Percentiles rank a stretch among this genome's conserved stretches.
These are phyloP conservation scores for Larix kaempferi DNA, from an alignment of 75 land plant species.

Conservation along the genomic window DNA sequence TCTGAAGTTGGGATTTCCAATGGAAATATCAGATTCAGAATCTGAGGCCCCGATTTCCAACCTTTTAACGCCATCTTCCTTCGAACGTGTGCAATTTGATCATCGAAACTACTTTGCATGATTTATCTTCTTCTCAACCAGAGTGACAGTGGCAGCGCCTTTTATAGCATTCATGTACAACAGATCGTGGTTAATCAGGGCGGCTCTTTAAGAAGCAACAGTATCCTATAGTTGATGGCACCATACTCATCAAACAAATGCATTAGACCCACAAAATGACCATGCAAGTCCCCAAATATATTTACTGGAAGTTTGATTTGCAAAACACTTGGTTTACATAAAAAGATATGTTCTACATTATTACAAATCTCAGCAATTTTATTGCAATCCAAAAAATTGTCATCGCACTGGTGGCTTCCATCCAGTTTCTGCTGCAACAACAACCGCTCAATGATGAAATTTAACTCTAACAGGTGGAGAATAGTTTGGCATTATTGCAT, in stretches of 20 bases:
- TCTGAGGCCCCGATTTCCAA: too few relatives aligned
- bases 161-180: too few relatives aligned
- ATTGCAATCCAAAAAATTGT: constrained; percentile 48
- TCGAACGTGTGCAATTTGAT: too few relatives aligned
- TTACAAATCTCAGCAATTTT: constrained; percentile 48
- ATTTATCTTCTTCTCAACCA: too few relatives aligned
- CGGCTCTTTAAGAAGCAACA: too few relatives aligned
- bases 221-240: constrained; percentile 53
- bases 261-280: constrained; percentile 58
- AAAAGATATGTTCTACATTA: constrained; percentile 31
- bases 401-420: constrained; percentile 54
- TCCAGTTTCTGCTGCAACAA: constrained; percentile 99
- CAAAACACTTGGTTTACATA: constrained; percentile 42
- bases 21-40: too few relatives aligned
- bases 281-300: constrained; percentile 58
- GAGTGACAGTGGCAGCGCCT: too few relatives aligned
- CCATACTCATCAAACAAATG: constrained; percentile 62
- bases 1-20: too few relatives aligned
- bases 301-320: constrained; percentile 54
- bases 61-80: too few relatives aligned
- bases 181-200: too few relatives aligned
- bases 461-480: constrained; percentile 69
- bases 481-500: constrained; percentile 37
- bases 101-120: too few relatives aligned
- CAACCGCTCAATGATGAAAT: constrained; percentile 98